Base-by-base conservation (phyloP, 2,329 filamentous ascomycete genomes). In the Diaporthe sp. region DNA sequence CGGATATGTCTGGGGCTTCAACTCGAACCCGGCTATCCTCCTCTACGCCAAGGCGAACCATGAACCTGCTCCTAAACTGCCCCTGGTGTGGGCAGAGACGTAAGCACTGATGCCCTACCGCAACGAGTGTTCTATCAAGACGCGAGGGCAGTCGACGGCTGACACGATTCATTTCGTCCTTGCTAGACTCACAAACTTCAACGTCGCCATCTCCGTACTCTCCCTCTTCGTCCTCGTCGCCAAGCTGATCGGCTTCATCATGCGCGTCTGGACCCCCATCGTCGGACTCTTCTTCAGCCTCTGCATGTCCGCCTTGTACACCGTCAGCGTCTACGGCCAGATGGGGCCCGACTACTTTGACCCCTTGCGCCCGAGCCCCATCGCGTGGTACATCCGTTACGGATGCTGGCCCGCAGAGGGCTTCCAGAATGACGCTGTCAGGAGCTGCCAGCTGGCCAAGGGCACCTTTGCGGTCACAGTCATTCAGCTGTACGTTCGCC, bases 41-140 rank as follows among this genome's bases (percentile, higher is more conserved):
- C 83, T 95, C 44, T 95, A 94, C 82, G 92, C 92, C 44, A 92
- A 93, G 79, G 93, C 93, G 69, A 96, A 96, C 80, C 89, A 94
- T 80, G 83, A 86, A 71, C 87, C 91, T 0, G 84, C 92, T 19
- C 91, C 91, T 0, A 86, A 86, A 44, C 85, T 90, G 13, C 93
- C 94, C 1, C 84, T 95, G 71, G 89, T 95, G 19, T 96, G 94
- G 94, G 93, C 92, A 75, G 84, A 87, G 80, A 89, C 89, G 94
- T 96, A 82, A 85, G 93, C 89, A 53, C n/a, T 32, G n/a, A 22
- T 13, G 8, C 37, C 65, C 35, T 59, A 30, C 25, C 27, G 47
- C 17, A 32, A 17, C 17, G 19, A 39, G 63, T 59, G 39, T 50
- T 55, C 30, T 63, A n/a, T 32, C 25, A 25, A 37, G 32, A 47